phyloP scores from a whole-genome alignment of 768 basidiomycete species.

The Amanita pseudoporphyria region DNA sequence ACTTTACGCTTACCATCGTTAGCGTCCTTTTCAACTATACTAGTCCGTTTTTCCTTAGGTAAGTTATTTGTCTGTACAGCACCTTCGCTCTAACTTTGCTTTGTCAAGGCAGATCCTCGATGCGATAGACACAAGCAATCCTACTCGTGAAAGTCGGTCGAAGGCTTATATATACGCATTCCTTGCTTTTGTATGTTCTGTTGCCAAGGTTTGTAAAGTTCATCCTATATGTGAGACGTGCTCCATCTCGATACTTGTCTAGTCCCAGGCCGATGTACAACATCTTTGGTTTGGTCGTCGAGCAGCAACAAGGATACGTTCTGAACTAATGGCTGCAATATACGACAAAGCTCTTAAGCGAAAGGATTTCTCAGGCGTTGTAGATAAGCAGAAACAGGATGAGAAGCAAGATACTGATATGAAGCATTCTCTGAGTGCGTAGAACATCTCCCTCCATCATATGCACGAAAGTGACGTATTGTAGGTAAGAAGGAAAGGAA shows the following conservation, averaged over 20 bases:
- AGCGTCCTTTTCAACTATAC: constrained; percentile 73
- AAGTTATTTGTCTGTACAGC: constrained; percentile 12
- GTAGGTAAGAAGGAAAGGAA: constrained; percentile 5
- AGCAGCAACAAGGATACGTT: constrained; percentile 61
- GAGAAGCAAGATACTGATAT: constrained; percentile 4
- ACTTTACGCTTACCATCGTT: constrained; percentile 56
- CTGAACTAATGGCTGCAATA: constrained; percentile 76
- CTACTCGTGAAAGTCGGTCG: constrained; percentile 40
- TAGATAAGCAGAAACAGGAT: constrained; percentile 30
- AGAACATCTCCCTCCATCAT: not conserved
- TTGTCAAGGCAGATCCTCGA: constrained; percentile 45
- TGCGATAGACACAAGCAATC: constrained; percentile 33
- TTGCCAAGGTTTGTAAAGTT: constrained; percentile 38
- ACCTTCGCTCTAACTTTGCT: not conserved
- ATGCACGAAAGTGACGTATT: not conserved
- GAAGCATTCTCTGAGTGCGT: not conserved
- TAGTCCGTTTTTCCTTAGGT: constrained; percentile 81
- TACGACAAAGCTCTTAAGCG: constrained; percentile 85
- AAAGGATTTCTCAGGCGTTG: constrained; percentile 73
- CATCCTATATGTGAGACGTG: not conserved
- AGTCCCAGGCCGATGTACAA: constrained; percentile 60
- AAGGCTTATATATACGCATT: constrained; percentile 73
- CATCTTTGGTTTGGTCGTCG: constrained; percentile 78
- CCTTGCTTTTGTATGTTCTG: constrained; percentile 55
- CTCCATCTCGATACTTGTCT: not conserved